Conservation (phyloP, 805 yeast genomes). For the Zygoascus biomembranicola region DNA sequence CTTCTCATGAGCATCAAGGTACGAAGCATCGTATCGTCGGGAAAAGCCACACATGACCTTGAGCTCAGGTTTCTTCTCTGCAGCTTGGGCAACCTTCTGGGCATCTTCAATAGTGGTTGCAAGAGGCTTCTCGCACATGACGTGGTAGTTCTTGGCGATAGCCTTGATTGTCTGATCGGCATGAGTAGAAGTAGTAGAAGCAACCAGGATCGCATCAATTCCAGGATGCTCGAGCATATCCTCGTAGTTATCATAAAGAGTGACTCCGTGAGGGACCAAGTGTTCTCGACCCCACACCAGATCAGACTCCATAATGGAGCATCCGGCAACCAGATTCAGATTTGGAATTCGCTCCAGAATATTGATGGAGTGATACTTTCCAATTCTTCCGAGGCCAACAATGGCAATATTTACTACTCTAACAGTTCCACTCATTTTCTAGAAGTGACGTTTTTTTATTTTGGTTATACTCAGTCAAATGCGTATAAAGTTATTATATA, state of each 20-base stretch:
- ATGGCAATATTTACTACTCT: slow-evolving; percentile 16
- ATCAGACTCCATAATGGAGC: slow-evolving; percentile 14
- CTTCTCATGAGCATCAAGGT: slow-evolving; percentile 13
- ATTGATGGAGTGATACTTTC: slow-evolving; percentile 10
- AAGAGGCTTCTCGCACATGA: slow-evolving; percentile 17
- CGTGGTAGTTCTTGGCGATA: slow-evolving; percentile 13
- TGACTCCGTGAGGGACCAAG: slow-evolving; percentile 11
- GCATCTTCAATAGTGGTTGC: slow-evolving; percentile 8
- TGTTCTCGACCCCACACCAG: slow-evolving; percentile 13
- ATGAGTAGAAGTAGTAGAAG: slow-evolving; percentile 13
- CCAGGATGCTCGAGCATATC: slow-evolving; percentile 8
- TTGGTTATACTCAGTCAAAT: too few species aligned
- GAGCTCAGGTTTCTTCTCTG: slow-evolving; percentile 12
- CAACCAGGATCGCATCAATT: slow-evolving; percentile 15
- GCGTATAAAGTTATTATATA: too few species aligned
- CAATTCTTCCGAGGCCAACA: slow-evolving; percentile 13
- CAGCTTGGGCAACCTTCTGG: slow-evolving; percentile 7
- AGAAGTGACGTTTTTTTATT: too few species aligned
- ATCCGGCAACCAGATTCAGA: slow-evolving; percentile 16
- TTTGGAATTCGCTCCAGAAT: slow-evolving; percentile 8
- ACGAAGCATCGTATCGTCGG: slow-evolving; percentile 14
- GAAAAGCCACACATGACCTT: slow-evolving; percentile 19
- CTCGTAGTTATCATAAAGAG: slow-evolving; percentile 11
- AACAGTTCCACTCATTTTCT: background rate
- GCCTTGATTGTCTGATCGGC: slow-evolving; percentile 12